A percentile compares a stretch with the other conserved stretches of the same genome.
Evolutionary conservation across 495 filamentous ascomycete species (phyloP).

Genomic region (Geopyxis carbonaria): DNA sequence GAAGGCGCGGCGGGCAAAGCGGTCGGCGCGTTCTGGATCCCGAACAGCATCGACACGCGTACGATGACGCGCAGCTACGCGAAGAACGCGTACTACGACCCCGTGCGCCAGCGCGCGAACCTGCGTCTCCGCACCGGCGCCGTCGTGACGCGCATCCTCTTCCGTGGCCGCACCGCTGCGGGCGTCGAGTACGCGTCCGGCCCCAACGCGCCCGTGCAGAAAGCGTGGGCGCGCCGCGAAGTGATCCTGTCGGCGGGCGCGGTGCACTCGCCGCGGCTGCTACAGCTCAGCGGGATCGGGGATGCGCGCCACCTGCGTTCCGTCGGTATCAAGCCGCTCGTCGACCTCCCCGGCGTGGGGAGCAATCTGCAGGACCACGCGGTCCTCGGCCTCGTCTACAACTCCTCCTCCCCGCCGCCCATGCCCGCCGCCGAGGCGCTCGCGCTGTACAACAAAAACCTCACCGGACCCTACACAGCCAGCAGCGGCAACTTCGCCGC

Average conservation of each 20-base stretch:
- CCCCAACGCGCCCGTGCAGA: not conserved
- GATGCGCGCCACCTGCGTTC: slow-evolving; percentile 26
- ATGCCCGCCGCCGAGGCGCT: slow-evolving; percentile 2
- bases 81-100: slow-evolving; percentile 17
- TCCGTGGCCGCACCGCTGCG: slow-evolving; percentile 13
- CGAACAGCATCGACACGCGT: not conserved
- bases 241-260: slow-evolving; percentile 33
- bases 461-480: slow-evolving; percentile 26
- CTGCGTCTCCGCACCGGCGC: slow-evolving; percentile 21
- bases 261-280: slow-evolving; percentile 34
- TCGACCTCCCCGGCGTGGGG: slow-evolving; percentile 32
- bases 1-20: slow-evolving; percentile 8
- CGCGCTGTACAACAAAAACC: slow-evolving; percentile 8
- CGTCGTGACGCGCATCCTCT: slow-evolving; percentile 21
- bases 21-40: slow-evolving; percentile 3
- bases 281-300: slow-evolving; percentile 37
- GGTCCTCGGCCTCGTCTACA: not conserved
- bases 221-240: slow-evolving; percentile 29
- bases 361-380: slow-evolving; percentile 33
- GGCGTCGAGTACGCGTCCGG: slow-evolving; percentile 11
- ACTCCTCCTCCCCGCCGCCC: not conserved
- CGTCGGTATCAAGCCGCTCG: slow-evolving; percentile 29
- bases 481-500: not conserved
- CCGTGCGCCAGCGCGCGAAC: slow-evolving; percentile 18
- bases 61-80: slow-evolving; percentile 1